Conservation (phyloP, 208 protist species). For the Leishmania guyanensis region DNA sequence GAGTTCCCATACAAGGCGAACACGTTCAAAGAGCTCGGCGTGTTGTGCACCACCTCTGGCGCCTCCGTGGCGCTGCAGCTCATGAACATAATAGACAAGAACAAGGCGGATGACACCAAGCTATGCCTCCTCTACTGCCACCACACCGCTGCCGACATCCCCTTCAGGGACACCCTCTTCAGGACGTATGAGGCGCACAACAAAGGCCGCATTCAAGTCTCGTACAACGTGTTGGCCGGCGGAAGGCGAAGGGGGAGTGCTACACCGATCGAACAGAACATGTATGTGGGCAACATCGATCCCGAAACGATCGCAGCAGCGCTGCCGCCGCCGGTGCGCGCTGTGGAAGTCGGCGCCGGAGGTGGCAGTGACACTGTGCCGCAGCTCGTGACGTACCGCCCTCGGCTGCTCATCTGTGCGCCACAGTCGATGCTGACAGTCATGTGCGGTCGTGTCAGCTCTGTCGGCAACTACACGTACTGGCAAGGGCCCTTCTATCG, state of each 20-base stretch:
- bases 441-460: slow-evolving; percentile 73
- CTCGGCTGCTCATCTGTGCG: slow-evolving; percentile 76
- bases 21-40: slow-evolving; percentile 58
- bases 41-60: slow-evolving; percentile 79
- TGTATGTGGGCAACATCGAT: slow-evolving; percentile 79
- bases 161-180: slow-evolving; percentile 66
- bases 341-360: background rate
- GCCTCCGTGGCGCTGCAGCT: slow-evolving; percentile 84
- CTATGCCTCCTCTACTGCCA: slow-evolving; percentile 80
- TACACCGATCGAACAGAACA: slow-evolving; percentile 39
- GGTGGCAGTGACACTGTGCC: background rate
- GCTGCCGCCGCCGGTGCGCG: slow-evolving; percentile 46
- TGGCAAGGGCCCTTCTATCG: slow-evolving; percentile 78
- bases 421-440: slow-evolving; percentile 75
- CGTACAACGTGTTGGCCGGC: slow-evolving; percentile 69
- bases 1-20: slow-evolving; percentile 77
- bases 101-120: slow-evolving; percentile 48
- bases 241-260: slow-evolving; percentile 17
- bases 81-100: slow-evolving; percentile 70
- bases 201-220: slow-evolving; percentile 42
- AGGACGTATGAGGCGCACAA: slow-evolving; percentile 38
- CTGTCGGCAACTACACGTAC: slow-evolving; percentile 67
- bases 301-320: slow-evolving; percentile 50
- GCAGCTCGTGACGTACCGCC: slow-evolving; percentile 28
- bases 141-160: slow-evolving; percentile 48